Conservation (phyloP, 148 eudicot species). For the Diospyros kaki region DNA sequence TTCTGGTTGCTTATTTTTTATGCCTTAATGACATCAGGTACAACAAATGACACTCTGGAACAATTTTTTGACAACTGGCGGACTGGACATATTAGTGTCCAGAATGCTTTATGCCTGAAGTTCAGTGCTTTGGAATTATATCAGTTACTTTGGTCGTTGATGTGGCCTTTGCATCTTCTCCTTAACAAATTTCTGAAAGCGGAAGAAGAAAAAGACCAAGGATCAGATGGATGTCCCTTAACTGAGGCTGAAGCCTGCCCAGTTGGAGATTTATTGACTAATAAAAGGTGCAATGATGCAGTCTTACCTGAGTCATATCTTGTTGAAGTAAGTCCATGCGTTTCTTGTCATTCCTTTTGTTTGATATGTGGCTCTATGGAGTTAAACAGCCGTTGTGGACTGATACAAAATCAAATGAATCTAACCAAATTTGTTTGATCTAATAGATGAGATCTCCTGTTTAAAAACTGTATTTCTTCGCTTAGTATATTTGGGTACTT, state of each 20-base stretch:
- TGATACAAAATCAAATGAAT: background rate
- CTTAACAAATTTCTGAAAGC: constrained; percentile 59
- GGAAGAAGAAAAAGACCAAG: constrained; percentile 42
- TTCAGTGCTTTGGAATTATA: constrained; percentile 1
- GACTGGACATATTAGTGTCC: background rate
- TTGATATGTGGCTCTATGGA: background rate
- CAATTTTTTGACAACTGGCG: background rate
- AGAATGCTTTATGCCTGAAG: constrained; percentile 5
- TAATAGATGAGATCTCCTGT: background rate
- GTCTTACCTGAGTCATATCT: constrained; percentile 42
- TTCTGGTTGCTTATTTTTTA: background rate
- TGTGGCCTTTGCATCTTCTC: constrained; percentile 74
- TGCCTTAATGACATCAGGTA: constrained; percentile 8
- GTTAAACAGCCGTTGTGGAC: background rate
- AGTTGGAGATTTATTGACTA: constrained; percentile 25
- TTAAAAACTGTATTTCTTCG: background rate
- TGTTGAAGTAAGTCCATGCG: constrained; percentile 50
- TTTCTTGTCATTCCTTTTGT: constrained; percentile 6
- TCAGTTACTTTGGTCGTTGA: constrained; percentile 21
- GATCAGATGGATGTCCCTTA: constrained; percentile 31
- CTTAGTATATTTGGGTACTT: background rate
- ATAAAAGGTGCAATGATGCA: constrained; percentile 25
- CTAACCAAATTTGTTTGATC: background rate
- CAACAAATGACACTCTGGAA: constrained; percentile 1
- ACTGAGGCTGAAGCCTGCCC: constrained; percentile 33